Conservation (phyloP, 768 basidiomycete species). For the Podaxis sp. region DNA sequence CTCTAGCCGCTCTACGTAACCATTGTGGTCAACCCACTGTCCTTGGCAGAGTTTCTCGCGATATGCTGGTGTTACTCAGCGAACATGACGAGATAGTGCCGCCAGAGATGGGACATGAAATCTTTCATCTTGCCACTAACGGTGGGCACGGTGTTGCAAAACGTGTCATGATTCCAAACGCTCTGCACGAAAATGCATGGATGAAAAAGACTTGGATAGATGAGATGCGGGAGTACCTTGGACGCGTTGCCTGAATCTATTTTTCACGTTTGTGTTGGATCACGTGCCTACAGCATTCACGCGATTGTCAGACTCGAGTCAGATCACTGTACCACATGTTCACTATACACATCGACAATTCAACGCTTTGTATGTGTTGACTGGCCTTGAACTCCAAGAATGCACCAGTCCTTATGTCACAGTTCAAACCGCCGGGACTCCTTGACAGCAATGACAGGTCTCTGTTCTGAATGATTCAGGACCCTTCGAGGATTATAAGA, state of each 20-base stretch:
- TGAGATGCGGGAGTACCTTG: constrained; percentile 19
- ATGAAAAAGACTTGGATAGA: constrained; percentile 18
- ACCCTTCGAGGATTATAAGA: neutral
- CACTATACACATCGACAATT: neutral
- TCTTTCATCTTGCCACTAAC: constrained; percentile 19
- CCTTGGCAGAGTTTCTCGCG: constrained; percentile 19
- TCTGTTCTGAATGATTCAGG: neutral
- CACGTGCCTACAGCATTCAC: neutral
- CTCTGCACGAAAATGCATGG: constrained; percentile 25
- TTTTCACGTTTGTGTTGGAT: no score
- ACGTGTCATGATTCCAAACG: constrained; percentile 27
- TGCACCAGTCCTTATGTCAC: no score
- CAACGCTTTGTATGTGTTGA: no score
- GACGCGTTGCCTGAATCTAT: neutral
- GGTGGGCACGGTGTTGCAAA: neutral
- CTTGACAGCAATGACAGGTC: no score
- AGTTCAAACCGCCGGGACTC: no score
- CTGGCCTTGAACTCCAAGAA: no score
- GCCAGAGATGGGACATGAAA: constrained; percentile 31
- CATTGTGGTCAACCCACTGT: constrained; percentile 8
- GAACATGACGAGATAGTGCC: constrained; percentile 50
- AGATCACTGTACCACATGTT: neutral
- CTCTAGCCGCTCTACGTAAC: constrained; percentile 27
- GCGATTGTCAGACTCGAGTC: neutral
- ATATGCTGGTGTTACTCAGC: constrained; percentile 37